Evolutionary conservation across 1,139 yeast species (phyloP).

Genomic region (Candida freyschussii): DNA sequence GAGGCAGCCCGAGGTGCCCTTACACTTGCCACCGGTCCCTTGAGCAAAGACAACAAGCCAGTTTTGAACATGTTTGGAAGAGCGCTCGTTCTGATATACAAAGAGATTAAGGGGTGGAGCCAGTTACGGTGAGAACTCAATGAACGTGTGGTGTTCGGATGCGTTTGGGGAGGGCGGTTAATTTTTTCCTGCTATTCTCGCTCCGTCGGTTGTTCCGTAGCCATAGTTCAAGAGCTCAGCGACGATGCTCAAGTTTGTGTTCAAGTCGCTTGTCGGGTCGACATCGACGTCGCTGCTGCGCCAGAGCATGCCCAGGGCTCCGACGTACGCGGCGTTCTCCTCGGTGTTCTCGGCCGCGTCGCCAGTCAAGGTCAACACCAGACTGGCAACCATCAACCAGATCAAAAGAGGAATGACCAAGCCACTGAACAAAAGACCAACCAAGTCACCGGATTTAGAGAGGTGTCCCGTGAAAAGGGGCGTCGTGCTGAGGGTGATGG

Average conservation of each 20-base stretch:
- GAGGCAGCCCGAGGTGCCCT: no score
- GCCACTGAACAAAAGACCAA: constrained; percentile 45
- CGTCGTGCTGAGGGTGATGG: constrained; percentile 92
- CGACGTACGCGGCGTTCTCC: constrained; percentile 12
- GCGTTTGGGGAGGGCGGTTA: no score
- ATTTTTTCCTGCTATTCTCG: no score
- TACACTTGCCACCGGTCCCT: no score
- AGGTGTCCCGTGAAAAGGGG: constrained; percentile 83
- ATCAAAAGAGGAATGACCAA: constrained; percentile 61
- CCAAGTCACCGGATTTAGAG: constrained; percentile 80
- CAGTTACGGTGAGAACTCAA: no score
- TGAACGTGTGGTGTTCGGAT: no score
- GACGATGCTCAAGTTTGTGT: constrained; percentile 19
- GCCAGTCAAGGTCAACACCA: constrained; percentile 17
- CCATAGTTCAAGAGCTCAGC: background rate
- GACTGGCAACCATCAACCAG: constrained; percentile 67
- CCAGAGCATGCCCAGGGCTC: constrained; percentile 8
- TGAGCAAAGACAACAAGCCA: constrained; percentile 1
- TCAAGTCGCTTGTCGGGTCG: constrained; percentile 19
- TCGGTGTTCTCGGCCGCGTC: constrained; percentile 15
- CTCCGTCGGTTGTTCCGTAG: no score
- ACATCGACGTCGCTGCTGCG: constrained; percentile 17
- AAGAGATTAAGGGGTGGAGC: background rate
- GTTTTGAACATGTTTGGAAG: constrained; percentile 6
- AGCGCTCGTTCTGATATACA: background rate